Evolutionary conservation across 1,284 basidiomycete genomes (phyloP).

Genomic region (Cutaneotrichosporon dermatis): DNA sequence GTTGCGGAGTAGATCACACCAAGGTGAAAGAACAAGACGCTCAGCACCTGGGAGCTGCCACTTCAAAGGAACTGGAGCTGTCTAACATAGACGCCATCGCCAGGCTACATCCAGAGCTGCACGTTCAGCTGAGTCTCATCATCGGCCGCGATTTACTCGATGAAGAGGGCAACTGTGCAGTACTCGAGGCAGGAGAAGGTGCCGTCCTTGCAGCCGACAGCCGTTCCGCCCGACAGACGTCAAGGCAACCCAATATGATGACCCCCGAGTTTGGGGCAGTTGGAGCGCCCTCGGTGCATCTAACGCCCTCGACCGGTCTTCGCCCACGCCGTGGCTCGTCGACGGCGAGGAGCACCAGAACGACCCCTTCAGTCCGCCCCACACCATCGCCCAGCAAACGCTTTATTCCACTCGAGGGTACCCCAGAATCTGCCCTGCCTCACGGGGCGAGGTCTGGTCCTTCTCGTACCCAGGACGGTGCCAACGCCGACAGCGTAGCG

Average conservation of each 20-base stretch:
- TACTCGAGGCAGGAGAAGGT: constrained; percentile 22
- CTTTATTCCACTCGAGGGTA: neutral
- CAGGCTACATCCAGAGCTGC: constrained; percentile 26
- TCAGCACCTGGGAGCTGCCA: neutral
- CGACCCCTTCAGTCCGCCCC: neutral
- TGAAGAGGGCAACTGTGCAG: constrained; percentile 30
- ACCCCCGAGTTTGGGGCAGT: neutral
- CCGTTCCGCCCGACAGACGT: neutral
- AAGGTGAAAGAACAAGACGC: constrained; percentile 20
- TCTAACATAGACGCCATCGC: constrained; percentile 16
- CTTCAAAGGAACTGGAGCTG: neutral
- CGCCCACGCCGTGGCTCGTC: too few species aligned
- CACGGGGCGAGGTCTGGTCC: too few species aligned
- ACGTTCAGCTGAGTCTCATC: constrained; percentile 30
- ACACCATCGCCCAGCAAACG: neutral
- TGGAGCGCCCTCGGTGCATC: neutral
- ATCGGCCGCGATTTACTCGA: constrained; percentile 32
- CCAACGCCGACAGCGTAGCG: too few species aligned
- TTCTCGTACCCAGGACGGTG: too few species aligned
- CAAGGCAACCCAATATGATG: neutral
- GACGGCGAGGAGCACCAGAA: too few species aligned
- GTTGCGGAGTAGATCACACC: constrained; percentile 27
- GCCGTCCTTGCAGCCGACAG: constrained; percentile 1
- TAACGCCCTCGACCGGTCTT: neutral
- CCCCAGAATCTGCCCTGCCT: neutral